Conservation (phyloP, 768 basidiomycete genomes). For the Thelephora aurantiotincta region DNA sequence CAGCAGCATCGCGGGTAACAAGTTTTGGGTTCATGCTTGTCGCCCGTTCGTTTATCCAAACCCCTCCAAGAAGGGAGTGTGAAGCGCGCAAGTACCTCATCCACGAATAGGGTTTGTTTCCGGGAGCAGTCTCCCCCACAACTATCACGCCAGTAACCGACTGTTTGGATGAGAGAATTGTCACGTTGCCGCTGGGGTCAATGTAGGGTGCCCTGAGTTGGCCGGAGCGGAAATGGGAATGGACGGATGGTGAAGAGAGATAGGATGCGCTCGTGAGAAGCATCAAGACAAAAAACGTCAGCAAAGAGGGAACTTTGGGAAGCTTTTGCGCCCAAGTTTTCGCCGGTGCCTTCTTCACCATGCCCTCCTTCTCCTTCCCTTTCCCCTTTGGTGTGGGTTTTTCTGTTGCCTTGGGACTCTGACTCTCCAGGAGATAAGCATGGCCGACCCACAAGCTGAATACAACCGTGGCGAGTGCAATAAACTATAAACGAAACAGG, state of each 20-base stretch:
- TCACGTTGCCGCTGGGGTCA: constrained; percentile 40
- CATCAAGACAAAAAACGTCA: constrained; percentile 1
- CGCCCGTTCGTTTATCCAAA: constrained; percentile 53
- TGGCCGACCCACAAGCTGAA: not conserved
- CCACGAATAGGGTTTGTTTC: constrained; percentile 10
- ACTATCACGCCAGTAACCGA: constrained; percentile 73
- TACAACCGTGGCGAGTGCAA: not conserved
- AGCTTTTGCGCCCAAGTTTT: not conserved
- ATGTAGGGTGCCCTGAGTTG: constrained; percentile 35
- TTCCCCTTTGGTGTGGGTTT: not conserved
- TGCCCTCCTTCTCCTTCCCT: constrained; percentile 3
- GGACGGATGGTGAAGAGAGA: constrained; percentile 22
- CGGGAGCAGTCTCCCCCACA: constrained; percentile 58
- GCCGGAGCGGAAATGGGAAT: constrained; percentile 43
- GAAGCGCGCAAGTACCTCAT: constrained; percentile 36
- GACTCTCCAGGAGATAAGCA: no score
- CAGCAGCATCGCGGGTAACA: constrained; percentile 34
- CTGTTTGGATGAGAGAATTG: constrained; percentile 49
- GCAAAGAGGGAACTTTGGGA: not conserved
- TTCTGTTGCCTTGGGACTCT: not conserved
- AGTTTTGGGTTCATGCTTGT: constrained; percentile 14
- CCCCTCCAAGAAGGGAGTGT: constrained; percentile 46
- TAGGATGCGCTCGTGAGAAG: constrained; percentile 18
- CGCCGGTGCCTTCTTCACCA: not conserved
- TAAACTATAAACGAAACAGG: not conserved